Percentiles rank a stretch among this genome's conserved stretches.
Evolutionary conservation across 345 rosid species (phyloP).

Genomic region (Aquilaria yunnanensis): DNA sequence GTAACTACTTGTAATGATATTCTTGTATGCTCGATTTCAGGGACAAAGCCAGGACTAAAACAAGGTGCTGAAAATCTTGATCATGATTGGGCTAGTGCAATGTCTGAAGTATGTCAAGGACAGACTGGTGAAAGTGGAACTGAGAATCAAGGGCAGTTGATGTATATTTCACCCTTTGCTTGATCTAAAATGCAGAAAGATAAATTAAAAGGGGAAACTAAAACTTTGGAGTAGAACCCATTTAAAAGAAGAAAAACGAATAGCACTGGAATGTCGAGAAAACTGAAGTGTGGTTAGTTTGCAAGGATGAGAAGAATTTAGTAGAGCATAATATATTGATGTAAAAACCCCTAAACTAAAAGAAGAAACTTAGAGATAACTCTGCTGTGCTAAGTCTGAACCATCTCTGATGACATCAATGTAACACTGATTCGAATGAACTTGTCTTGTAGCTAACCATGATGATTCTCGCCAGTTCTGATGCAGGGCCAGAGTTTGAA

Average conservation of each 20-base stretch:
- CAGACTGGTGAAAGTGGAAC: constrained; percentile 22
- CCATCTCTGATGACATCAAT: background rate
- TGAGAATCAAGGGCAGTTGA: constrained; percentile 20
- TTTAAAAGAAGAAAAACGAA: background rate
- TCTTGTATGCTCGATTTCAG: constrained; percentile 23
- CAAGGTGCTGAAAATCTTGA: constrained; percentile 18
- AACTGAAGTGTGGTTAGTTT: background rate
- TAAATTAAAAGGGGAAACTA: background rate
- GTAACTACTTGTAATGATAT: constrained; percentile 1
- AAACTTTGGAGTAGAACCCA: too few relatives aligned
- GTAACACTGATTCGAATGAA: background rate
- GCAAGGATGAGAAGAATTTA: background rate
- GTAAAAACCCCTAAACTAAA: background rate
- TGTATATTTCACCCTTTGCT: constrained; percentile 36
- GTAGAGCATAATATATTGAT: background rate
- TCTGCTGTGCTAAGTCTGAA: background rate
- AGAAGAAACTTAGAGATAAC: background rate
- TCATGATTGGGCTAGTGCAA: constrained; percentile 24
- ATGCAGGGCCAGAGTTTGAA: background rate
- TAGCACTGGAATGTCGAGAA: background rate
- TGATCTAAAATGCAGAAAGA: constrained; percentile 2
- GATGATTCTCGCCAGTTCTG: background rate
- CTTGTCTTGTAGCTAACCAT: background rate
- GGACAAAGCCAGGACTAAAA: constrained; percentile 14
- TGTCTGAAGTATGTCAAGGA: constrained; percentile 33